Base-by-base conservation (phyloP, 495 filamentous ascomycete genomes). In the Xanthoparmelia taractica region DNA sequence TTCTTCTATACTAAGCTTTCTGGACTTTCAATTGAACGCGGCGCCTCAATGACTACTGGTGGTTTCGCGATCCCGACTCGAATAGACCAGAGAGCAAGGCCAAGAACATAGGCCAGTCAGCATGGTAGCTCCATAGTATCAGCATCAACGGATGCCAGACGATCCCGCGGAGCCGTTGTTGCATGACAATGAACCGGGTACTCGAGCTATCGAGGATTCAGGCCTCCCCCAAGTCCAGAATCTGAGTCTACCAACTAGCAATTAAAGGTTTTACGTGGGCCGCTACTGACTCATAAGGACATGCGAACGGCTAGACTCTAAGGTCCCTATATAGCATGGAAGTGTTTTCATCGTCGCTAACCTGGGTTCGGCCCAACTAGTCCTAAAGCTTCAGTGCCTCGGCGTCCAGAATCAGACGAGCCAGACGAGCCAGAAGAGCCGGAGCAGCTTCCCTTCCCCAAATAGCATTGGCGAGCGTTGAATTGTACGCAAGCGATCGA, bases 231-330 rank as follows among this genome's bases (percentile, higher is more conserved):
- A 23, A 27, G 23, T 29, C 23, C 27, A 50, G 4, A 29, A 29
- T 8, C 64, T 61, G 17, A 34, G 23, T 8, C 50, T 57, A 34
- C 61, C 58, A 25, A 27, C 25, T 13, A 61, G 40, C 25, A 57
- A 57, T 73, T 84, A 59, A 82, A 92, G 63, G 78, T 96, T 25
- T 77, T 88, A 40, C 89, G 86, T 67, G 92, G 92, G 18, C 92
- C 92, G 12, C 73, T 96, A 61, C 74, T 96, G 68, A 96, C 96
- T 73, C 90, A 93, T 72, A 83, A 86, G 66, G 85, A 86, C 70
- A 94, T 92, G 88, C 85, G 86, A 73, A 80, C 82, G 48, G 77
- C 76, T 58, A 68, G 71, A n/a, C 63, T 69, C 11, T n/a, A 66
- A 73, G 15, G 70, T 72, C 13, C 75, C 82, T 12, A 71, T 74